Percentiles rank a stretch among this genome's conserved stretches.
Conservation (phyloP, 2,329 filamentous ascomycete species). For the Colletotrichum abscissum region DNA sequence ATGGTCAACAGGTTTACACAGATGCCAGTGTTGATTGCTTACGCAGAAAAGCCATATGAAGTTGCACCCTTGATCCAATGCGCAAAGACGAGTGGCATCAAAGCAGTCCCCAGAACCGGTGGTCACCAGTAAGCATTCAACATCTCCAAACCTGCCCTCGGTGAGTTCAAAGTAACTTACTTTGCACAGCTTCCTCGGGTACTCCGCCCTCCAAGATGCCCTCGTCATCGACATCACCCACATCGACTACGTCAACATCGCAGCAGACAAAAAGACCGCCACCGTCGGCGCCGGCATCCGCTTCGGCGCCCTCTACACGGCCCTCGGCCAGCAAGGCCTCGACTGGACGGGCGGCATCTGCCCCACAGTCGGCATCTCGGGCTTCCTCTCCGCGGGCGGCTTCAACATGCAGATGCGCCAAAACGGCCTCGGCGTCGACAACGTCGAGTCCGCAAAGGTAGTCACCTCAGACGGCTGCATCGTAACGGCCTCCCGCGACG, state of each 20-base stretch:
- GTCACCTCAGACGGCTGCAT: constrained; percentile 42
- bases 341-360: constrained; percentile 35
- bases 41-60: constrained; percentile 22
- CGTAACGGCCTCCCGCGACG: constrained; percentile 37
- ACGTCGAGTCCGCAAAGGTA: constrained; percentile 42
- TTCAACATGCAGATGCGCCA: constrained; percentile 45
- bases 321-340: constrained; percentile 22
- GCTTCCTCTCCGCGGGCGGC: constrained; percentile 44
- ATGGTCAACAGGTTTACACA: background rate
- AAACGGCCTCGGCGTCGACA: constrained; percentile 43
- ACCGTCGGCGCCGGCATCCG: constrained; percentile 35
- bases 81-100: constrained; percentile 24
- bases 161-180: background rate
- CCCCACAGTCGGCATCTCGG: constrained; percentile 42
- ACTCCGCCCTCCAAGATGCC: constrained; percentile 27
- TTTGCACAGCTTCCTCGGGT: background rate
- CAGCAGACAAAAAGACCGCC: constrained; percentile 24
- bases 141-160: background rate
- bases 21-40: constrained; percentile 1
- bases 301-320: constrained; percentile 36
- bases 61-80: constrained; percentile 30
- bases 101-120: constrained; percentile 32
- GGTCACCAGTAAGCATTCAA: constrained; percentile 31
- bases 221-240: constrained; percentile 37
- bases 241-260: constrained; percentile 35